These are phyloP conservation scores for Salvia hispanica DNA, from an alignment of 257 asterid genomes.

Conservation along the genomic window DNA sequence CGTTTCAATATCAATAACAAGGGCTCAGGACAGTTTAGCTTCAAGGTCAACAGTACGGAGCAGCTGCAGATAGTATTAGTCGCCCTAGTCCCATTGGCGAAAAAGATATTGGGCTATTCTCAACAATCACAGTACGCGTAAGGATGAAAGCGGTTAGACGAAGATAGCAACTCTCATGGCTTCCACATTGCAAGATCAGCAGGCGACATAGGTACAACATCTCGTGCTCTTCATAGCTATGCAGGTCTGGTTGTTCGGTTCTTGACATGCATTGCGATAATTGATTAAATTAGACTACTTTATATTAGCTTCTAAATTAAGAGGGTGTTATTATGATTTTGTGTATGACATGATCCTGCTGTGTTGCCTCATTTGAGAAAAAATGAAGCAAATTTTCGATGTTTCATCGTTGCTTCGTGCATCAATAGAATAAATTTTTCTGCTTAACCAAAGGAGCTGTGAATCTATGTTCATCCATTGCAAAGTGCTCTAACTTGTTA, in stretches of 20 bases:
- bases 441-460: background rate
- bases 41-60: conserved; percentile 83
- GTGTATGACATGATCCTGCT: background rate
- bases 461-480: background rate
- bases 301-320: background rate
- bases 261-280: background rate
- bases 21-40: conserved; percentile 88
- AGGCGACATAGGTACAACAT: conserved; percentile 48
- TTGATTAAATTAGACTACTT: background rate
- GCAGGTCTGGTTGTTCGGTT: no score
- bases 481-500: background rate
- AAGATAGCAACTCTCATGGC: conserved; percentile 29
- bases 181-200: conserved; percentile 33
- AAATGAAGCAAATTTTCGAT: background rate
- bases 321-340: background rate
- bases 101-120: conserved; percentile 62
- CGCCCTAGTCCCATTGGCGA: conserved; percentile 67
- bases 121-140: conserved; percentile 56
- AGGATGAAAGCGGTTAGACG: conserved; percentile 33
- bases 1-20: conserved; percentile 77
- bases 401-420: background rate
- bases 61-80: conserved; percentile 83
- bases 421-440: background rate
- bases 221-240: conserved; percentile 13
- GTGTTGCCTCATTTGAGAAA: background rate